Evolutionary conservation across 176 grass and related monocot species (phyloP).

Genomic region (Olyra latifolia): DNA sequence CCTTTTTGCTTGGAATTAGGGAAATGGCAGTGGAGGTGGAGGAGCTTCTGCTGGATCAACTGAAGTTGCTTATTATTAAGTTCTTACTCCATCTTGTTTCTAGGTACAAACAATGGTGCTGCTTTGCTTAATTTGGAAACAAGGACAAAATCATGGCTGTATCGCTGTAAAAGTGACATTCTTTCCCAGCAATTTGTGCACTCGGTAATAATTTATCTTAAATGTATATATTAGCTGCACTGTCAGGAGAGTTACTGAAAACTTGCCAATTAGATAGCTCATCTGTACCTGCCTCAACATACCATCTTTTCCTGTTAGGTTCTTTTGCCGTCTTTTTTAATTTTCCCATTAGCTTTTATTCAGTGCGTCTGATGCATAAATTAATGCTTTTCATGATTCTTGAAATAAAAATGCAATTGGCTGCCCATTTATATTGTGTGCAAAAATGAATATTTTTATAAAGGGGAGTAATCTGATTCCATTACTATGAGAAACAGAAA

Average conservation of each 20-base stretch:
- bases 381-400: background rate
- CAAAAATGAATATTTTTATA: background rate
- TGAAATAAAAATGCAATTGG: constrained; percentile 9
- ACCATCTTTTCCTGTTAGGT: background rate
- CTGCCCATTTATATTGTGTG: constrained; percentile 21
- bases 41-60: background rate
- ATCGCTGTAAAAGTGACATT: constrained; percentile 56
- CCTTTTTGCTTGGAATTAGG: constrained; percentile 6
- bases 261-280: background rate
- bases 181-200: constrained; percentile 60
- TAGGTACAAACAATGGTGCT: constrained; percentile 52
- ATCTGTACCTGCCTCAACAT: background rate
- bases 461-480: too few species aligned
- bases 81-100: constrained; percentile 26
- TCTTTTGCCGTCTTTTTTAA: background rate
- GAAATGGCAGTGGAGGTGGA: background rate
- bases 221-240: constrained; percentile 3
- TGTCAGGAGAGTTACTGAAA: constrained; percentile 2
- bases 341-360: constrained; percentile 16
- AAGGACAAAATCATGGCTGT: constrained; percentile 43
- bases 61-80: background rate
- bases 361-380: background rate
- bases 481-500: too few species aligned
- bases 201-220: constrained; percentile 41
- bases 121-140: constrained; percentile 63